A percentile compares a stretch with the other conserved stretches of the same genome.
Evolutionary conservation across 2,329 filamentous ascomycete species (phyloP).

Genomic region (Talaromyces islandicus): DNA sequence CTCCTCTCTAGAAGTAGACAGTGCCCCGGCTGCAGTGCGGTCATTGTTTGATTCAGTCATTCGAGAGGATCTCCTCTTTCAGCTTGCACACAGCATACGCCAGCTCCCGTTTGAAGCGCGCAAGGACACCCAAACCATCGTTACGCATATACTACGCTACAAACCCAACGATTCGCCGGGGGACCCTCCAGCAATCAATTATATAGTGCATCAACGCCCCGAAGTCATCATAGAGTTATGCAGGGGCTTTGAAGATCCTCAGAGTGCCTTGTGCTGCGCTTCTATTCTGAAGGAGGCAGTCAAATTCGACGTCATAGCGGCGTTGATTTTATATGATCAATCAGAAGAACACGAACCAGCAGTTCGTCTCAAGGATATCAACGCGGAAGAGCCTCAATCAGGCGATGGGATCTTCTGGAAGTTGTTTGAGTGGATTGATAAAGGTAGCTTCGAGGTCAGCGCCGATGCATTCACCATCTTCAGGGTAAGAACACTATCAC

Average conservation of each 20-base stretch:
- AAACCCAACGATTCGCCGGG: slow-evolving; percentile 62
- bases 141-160: slow-evolving; percentile 91
- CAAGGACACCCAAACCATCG: slow-evolving; percentile 92
- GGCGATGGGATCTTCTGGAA: slow-evolving; percentile 90
- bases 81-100: slow-evolving; percentile 75
- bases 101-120: slow-evolving; percentile 89
- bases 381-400: slow-evolving; percentile 66
- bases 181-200: slow-evolving; percentile 79
- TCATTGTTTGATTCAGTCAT: slow-evolving; percentile 79
- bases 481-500: slow-evolving; percentile 54
- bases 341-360: slow-evolving; percentile 66
- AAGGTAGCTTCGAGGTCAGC: slow-evolving; percentile 91
- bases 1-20: slow-evolving; percentile 64
- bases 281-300: slow-evolving; percentile 82
- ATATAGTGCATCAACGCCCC: slow-evolving; percentile 78
- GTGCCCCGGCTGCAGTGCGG: slow-evolving; percentile 79
- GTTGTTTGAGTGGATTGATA: slow-evolving; percentile 97
- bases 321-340: slow-evolving; percentile 89
- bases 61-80: slow-evolving; percentile 80
- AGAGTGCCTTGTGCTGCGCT: slow-evolving; percentile 86
- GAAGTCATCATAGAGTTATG: slow-evolving; percentile 85
- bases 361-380: slow-evolving; percentile 72
- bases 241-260: slow-evolving; percentile 79
- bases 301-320: slow-evolving; percentile 85
- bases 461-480: slow-evolving; percentile 98